phyloP scores from a whole-genome alignment of 179 eudicot species.

The Spinacia oleracea region DNA sequence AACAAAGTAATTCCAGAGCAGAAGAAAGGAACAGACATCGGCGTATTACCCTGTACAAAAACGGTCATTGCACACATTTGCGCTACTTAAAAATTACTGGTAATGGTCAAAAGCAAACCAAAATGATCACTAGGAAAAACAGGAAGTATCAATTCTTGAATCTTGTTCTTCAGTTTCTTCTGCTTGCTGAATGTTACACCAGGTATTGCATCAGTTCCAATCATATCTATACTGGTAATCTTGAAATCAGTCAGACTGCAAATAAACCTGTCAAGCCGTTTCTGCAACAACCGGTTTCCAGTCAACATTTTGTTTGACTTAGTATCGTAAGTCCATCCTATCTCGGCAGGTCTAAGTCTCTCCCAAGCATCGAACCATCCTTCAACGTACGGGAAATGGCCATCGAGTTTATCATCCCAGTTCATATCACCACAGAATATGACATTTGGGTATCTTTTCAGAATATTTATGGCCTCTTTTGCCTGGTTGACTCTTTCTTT shows the following conservation, averaged over 20 bases:
- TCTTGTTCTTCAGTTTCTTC: slow-evolving; percentile 53
- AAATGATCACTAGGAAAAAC: slow-evolving; percentile 91
- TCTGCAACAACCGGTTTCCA: slow-evolving; percentile 55
- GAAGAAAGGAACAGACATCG: background rate
- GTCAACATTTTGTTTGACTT: slow-evolving; percentile 70
- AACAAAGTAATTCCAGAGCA: background rate
- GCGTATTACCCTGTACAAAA: background rate
- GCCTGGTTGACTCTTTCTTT: slow-evolving; percentile 88
- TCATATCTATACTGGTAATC: slow-evolving; percentile 56
- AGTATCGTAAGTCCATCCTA: slow-evolving; percentile 75
- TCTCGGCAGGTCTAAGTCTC: slow-evolving; percentile 54
- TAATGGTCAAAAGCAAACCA: slow-evolving; percentile 71
- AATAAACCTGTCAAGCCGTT: slow-evolving; percentile 62
- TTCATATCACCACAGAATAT: slow-evolving; percentile 95
- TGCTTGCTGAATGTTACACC: slow-evolving; percentile 52
- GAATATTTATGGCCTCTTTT: slow-evolving; percentile 53
- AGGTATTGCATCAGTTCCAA: slow-evolving; percentile 70
- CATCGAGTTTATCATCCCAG: slow-evolving; percentile 86
- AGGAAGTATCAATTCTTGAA: slow-evolving; percentile 58
- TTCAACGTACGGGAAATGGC: slow-evolving; percentile 56
- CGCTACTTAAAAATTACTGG: background rate
- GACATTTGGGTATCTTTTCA: slow-evolving; percentile 48
- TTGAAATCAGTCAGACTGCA: slow-evolving; percentile 54
- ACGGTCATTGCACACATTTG: too few relatives aligned
- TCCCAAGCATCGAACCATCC: slow-evolving; percentile 90